Evolutionary conservation across 305 asterid species (phyloP), one percentile per base, ranked within the genome.

Genomic region (Fraxinus platypoda): DNA sequence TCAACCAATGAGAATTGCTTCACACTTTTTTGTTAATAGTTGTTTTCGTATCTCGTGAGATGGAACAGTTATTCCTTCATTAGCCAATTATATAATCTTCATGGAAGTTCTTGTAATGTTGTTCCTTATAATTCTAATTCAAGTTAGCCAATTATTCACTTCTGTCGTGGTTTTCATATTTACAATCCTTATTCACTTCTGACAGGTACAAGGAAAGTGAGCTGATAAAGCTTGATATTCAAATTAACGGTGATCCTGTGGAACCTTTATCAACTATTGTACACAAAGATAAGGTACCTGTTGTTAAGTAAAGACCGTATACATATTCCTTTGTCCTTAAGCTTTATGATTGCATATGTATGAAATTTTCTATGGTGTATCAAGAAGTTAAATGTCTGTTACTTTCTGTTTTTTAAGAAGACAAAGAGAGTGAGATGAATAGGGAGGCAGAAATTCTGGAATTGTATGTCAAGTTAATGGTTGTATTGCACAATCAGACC

Each of bases 261-360:
- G 99, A 96, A 84, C 99, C 98, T 80, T 90, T 96, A 79, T 93
- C 99, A 38, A 96, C 98, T 81, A 96, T 94, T 77, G 99, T 96
- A 74, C 99, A 96, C 80, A 96, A 91, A 86, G 99, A 96, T 89
- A 96, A 96, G 98, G 99, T 92, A 89, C 78, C 62, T 43, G 64
- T 35, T 62, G 54, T 77, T 46, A 49, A n/a, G 12, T 12, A n/a
- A 28, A 59, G 4, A 26, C 8, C 26, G 8, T 8, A 28, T 13
- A 68, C 35, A 68, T 12, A 13, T 28, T 30, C 9, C 25, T 78
- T 75, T 35, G 76, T 86, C 64, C 9, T 26, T 19, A 28, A 28
- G 35, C 74, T 13, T 13, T 68, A 68, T 13, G 74, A 68, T 28
- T 30, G 11, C 38, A 28, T 26, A 4, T 68, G 74, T 68, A 21